Evolutionary conservation across 2,329 filamentous ascomycete species (phyloP).

Genomic region (Colletotrichum lini): DNA sequence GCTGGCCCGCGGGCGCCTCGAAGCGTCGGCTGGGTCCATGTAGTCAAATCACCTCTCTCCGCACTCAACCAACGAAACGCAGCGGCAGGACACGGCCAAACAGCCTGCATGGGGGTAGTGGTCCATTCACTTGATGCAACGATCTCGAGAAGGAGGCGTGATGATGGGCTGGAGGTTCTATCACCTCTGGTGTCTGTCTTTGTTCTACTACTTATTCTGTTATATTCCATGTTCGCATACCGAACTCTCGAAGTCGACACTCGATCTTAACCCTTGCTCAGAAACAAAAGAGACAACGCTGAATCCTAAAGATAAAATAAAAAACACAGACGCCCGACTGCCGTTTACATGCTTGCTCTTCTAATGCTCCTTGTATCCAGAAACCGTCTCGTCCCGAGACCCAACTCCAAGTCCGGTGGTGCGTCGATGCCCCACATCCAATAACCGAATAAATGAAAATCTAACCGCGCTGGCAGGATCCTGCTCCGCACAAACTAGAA

Average conservation of each 20-base stretch:
- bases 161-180: background rate
- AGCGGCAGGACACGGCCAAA: too few relatives aligned
- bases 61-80: background rate
- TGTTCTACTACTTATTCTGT: slow-evolving; percentile 2
- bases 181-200: background rate
- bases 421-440: background rate
- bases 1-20: too few relatives aligned
- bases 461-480: background rate
- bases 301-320: background rate
- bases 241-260: too few relatives aligned
- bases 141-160: too few relatives aligned
- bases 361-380: background rate
- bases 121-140: background rate
- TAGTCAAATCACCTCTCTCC: too few relatives aligned
- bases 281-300: background rate
- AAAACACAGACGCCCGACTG: background rate
- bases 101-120: background rate
- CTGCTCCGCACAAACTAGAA: slow-evolving; percentile 27
- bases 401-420: slow-evolving; percentile 7
- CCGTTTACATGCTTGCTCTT: slow-evolving; percentile 19
- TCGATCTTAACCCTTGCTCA: too few relatives aligned
- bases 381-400: slow-evolving; percentile 2
- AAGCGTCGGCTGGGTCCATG: too few relatives aligned
- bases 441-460: background rate
- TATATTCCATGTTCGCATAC: background rate